Conservation (phyloP, 192 early-diverging fungal genomes). For the Entophlyctis helioformis region DNA sequence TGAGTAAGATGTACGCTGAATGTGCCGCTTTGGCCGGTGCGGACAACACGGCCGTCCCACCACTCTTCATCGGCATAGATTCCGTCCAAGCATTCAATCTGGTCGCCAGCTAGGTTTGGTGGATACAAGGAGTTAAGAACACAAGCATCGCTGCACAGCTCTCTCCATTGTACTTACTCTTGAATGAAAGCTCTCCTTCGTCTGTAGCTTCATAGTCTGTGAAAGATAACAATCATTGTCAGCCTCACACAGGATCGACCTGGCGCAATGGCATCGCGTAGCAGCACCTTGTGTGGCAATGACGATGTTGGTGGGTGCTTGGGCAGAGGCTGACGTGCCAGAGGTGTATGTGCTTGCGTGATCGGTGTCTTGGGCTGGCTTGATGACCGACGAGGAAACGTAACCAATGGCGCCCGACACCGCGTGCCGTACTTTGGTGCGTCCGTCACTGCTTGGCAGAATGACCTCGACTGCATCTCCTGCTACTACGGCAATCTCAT, state of each 20-base stretch:
- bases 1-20: conserved; percentile 26
- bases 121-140: background rate
- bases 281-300: background rate
- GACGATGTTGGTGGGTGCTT: background rate
- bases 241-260: too few relatives aligned
- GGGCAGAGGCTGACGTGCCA: background rate
- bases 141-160: background rate
- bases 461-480: too few relatives aligned
- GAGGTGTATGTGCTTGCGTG: background rate
- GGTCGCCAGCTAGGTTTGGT: conserved; percentile 16
- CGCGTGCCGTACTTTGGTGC: too few relatives aligned
- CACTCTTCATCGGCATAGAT: conserved; percentile 17
- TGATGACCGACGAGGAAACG: background rate
- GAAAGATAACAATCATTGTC: background rate
- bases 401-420: too few relatives aligned
- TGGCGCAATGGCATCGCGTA: too few relatives aligned
- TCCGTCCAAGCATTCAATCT: conserved; percentile 17
- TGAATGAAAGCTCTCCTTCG: conserved; percentile 23
- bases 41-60: conserved; percentile 22
- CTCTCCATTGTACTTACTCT: conserved; percentile 1
- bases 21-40: conserved; percentile 15
- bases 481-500: too few relatives aligned
- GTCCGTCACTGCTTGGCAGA: too few relatives aligned
- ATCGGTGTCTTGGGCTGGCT: background rate
- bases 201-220: conserved; percentile 22